Percentiles rank a stretch among this genome's conserved stretches.
phyloP scores from a whole-genome alignment of 2,329 filamentous ascomycete species.

The Shiraia sp. region DNA sequence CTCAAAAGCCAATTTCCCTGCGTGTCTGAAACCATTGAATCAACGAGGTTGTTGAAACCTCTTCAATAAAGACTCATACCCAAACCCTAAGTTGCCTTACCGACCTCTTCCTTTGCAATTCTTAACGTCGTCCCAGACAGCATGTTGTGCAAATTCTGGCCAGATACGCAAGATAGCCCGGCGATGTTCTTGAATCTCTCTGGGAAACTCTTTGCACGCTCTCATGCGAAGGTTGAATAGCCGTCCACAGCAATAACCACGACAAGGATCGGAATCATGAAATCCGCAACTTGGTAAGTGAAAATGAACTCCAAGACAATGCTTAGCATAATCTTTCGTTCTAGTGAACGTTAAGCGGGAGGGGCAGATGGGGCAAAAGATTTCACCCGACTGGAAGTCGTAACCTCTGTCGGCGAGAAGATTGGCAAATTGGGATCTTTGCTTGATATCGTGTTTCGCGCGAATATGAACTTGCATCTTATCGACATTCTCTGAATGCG shows the following conservation, averaged over 20 bases:
- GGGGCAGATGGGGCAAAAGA: conserved; percentile 13
- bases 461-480: conserved; percentile 6
- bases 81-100: too few relatives aligned
- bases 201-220: background rate
- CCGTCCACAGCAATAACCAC: background rate
- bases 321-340: conserved; percentile 3
- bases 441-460: conserved; percentile 6
- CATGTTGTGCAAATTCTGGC: conserved; percentile 1
- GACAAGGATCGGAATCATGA: background rate
- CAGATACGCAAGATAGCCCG: conserved; percentile 12
- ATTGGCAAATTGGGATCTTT: conserved; percentile 1
- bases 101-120: background rate
- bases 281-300: background rate
- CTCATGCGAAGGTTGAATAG: too few relatives aligned
- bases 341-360: background rate
- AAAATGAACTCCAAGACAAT: conserved; percentile 8
- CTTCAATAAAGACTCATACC: too few relatives aligned
- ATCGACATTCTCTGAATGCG: background rate
- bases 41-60: too few relatives aligned
- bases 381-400: background rate
- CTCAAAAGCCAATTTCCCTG: too few relatives aligned
- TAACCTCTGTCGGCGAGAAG: conserved; percentile 9
- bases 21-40: too few relatives aligned
- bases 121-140: conserved; percentile 11
- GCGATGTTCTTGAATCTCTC: conserved; percentile 12